Base-by-base conservation (phyloP, 805 yeast species). In the Candida qinlingensis region DNA sequence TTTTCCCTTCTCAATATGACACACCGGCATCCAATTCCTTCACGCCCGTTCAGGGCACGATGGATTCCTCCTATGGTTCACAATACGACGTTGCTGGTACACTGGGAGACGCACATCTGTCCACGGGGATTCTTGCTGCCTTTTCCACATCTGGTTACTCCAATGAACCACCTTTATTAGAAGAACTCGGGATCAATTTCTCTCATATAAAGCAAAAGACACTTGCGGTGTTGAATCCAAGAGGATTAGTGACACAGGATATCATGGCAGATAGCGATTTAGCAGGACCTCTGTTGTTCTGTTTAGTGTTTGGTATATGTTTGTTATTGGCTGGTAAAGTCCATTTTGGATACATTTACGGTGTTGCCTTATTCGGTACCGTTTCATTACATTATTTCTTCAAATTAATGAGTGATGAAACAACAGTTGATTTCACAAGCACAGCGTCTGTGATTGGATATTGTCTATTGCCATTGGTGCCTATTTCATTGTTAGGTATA, bases 311-410 rank as follows among this genome's bases (percentile, higher is more conserved):
- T 63, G 99, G 97, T 25, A 77, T 90, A 0, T 80, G 85, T 51
- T 71, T 94, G 46, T 70, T 92, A 44, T 73, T 91, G 40, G 83
- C 96, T 1, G 98, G 99, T 5, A 94, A 92, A 65, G 87, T 92
- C 12, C 98, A 94, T 65, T 94, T 94, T 64, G 98, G 98, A 2
- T 94, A 94, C 66, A 87, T 94, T 44, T 94, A 94, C 62, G 98
- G 99, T 37, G 96, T 94, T 39, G 98, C 97, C 0, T 69, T 94
- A 39, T 82, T 92, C 57, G 99, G 99, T 13, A 85, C 96, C 2
- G 63, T 88, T 12, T 81, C 96, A 33, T 77, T 90, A 55, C 97
- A 91, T 67, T 79, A 79, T 57, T 72, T 94, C 50, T 85, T 95
- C 65, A 90, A 86, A 64, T 73, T 89, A 53, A 94, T 94, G 99